A percentile compares a stretch with the other conserved stretches of the same genome.
These are phyloP conservation scores for Dalbergia cochinchinensis DNA, from an alignment of 306 rosid species.

Conservation along the genomic window DNA sequence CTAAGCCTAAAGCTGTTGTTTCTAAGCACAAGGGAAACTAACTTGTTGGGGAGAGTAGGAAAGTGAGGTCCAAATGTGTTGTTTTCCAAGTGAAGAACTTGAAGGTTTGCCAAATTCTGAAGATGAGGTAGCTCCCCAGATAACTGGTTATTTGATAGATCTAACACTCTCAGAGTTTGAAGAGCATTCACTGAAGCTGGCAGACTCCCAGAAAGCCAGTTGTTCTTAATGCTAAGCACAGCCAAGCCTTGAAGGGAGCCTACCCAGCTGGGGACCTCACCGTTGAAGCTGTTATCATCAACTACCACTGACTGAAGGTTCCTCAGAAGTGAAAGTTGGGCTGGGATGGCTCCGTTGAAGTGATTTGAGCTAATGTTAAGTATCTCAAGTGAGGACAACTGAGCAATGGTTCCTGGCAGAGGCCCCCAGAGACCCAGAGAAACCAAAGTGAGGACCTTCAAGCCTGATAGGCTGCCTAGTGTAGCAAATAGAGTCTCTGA, in stretches of 20 bases:
- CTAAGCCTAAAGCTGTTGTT: conserved; percentile 71
- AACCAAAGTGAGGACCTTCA: conserved; percentile 83
- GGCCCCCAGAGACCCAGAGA: conserved; percentile 82
- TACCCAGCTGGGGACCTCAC: conserved; percentile 65
- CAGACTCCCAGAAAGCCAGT: conserved; percentile 64
- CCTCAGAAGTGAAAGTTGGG: conserved; percentile 60
- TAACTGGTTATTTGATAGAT: conserved; percentile 74
- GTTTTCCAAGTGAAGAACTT: conserved; percentile 72
- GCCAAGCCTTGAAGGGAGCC: conserved; percentile 71
- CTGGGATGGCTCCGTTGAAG: conserved; percentile 71
- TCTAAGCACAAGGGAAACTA: conserved; percentile 73
- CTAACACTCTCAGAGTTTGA: conserved; percentile 65
- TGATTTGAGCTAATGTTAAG: conserved; percentile 77
- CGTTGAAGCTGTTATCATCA: conserved; percentile 74
- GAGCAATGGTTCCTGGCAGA: conserved; percentile 61
- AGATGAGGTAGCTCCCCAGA: conserved; percentile 80
- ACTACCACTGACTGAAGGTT: conserved; percentile 79
- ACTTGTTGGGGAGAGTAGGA: conserved; percentile 70
- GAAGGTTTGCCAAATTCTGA: conserved; percentile 70
- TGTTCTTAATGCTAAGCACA: conserved; percentile 75
- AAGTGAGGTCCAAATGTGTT: conserved; percentile 80
- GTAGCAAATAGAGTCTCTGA: conserved; percentile 63
- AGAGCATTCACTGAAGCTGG: conserved; percentile 66
- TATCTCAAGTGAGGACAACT: conserved; percentile 75
- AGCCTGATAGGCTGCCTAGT: conserved; percentile 54